Base-by-base conservation (phyloP, 768 basidiomycete species). In the Ramaria rubella region DNA sequence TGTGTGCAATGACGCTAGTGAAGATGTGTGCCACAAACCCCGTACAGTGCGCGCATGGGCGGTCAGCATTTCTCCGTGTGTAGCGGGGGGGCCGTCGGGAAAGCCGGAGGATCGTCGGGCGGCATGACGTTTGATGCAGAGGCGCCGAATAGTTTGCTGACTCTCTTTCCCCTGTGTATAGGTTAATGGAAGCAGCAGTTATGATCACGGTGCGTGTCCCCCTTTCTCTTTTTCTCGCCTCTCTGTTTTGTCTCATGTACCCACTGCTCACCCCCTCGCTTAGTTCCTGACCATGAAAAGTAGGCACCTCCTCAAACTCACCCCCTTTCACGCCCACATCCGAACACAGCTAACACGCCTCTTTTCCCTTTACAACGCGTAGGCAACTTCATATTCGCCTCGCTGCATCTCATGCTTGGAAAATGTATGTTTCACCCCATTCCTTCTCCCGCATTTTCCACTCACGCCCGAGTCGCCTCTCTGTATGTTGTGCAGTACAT, bases 331-430 rank as follows among this genome's bases (percentile, higher is more conserved):
- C n/a, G n/a, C n/a, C n/a, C n/a, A 27, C n/a, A 27, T 5, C 23
- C 23, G 17, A 23, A 26, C n/a, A 11, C 24, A 17, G 21, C 23
- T 48, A 3, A 26, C 14, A n/a, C 17, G 2, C 14, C 23, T 46
- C 14, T 12, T 46, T 9, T 3, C 23, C 44, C 17, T 5, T 42
- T 4, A 17, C 23, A n/a, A n/a, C n/a, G n/a, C n/a, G n/a, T n/a
- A 48, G 46, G 27, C 46, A 48, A 48, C 27, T 48, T 23, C 24
- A 1, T 24, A 6, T 48, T 48, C 24, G 46, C 46, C 17, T 19
- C 46, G 15, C n/a, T 48, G 27, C 46, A 48, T 31, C 21, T 48
- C 15, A 48, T 48, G 46, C 46, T 48, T n/a, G 46, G 46, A 30
- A 48, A 48, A 48, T 24, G 46, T 48, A 17, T 36, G 34, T 17